A percentile compares a stretch with the other conserved stretches of the same genome.
Conservation (phyloP, 2,329 filamentous ascomycete species). For the Trichoderma sp. region DNA sequence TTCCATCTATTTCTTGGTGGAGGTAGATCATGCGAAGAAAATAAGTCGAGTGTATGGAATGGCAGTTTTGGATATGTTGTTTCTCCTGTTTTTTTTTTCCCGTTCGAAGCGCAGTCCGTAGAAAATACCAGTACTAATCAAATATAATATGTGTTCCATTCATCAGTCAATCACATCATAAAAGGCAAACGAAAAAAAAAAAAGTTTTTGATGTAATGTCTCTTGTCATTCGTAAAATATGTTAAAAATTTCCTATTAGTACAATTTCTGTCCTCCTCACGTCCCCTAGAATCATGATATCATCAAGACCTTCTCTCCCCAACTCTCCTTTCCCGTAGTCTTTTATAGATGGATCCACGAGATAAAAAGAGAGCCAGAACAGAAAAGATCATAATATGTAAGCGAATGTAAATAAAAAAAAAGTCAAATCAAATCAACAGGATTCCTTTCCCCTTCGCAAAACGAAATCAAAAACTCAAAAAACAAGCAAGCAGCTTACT, state of each 20-base stretch:
- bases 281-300: conserved; percentile 1
- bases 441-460: not conserved
- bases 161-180: not conserved
- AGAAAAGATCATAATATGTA: not conserved
- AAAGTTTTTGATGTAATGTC: conserved; percentile 10
- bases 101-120: not conserved
- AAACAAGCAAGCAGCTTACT: not conserved
- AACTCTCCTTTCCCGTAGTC: not conserved
- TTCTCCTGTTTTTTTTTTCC: no score
- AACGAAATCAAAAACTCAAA: conserved; percentile 6
- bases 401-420: not conserved
- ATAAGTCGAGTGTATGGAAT: not conserved
- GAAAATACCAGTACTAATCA: not conserved
- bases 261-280: not conserved
- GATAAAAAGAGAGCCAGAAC: not conserved
- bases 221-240: conserved; percentile 17
- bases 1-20: not conserved
- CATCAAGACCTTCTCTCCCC: not conserved
- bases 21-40: not conserved
- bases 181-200: no score
- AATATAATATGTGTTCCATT: not conserved
- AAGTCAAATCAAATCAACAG: not conserved
- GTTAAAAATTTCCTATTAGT: conserved; percentile 1
- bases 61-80: not conserved
- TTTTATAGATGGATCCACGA: not conserved